A percentile compares a stretch with the other conserved stretches of the same genome.
Evolutionary conservation across 2,329 filamentous ascomycete species (phyloP).

Genomic region (Daldinia sp.): DNA sequence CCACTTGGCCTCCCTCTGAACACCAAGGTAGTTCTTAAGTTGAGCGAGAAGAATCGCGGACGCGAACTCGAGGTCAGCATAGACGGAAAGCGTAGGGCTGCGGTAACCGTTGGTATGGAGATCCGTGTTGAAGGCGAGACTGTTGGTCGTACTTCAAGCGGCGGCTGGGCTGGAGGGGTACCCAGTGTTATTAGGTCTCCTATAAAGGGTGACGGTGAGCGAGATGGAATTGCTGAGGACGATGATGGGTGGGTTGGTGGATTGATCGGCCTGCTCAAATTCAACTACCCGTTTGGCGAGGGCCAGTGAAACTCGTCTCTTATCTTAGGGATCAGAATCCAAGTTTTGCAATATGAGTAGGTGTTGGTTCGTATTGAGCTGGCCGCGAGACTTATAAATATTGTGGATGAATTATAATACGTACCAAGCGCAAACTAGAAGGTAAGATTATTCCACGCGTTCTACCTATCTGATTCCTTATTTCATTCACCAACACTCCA

Average conservation of each 20-base stretch:
- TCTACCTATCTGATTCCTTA: neutral
- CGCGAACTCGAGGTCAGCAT: slow-evolving; percentile 83
- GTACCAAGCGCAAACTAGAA: neutral
- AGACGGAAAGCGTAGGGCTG: slow-evolving; percentile 77
- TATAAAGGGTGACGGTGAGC: slow-evolving; percentile 56
- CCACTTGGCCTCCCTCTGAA: slow-evolving; percentile 90
- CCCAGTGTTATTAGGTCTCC: slow-evolving; percentile 84
- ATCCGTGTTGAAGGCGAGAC: slow-evolving; percentile 90
- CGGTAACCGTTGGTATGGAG: slow-evolving; percentile 81
- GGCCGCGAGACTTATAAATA: neutral
- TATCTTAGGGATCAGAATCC: neutral
- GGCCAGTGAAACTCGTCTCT: slow-evolving; percentile 25
- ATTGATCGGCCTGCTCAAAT: slow-evolving; percentile 92
- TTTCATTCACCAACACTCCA: neutral
- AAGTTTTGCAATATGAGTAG: neutral
- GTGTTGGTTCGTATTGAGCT: neutral
- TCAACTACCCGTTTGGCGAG: slow-evolving; percentile 92
- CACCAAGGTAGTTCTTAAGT: slow-evolving; percentile 82
- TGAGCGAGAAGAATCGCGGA: slow-evolving; percentile 84
- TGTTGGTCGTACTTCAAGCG: slow-evolving; percentile 64
- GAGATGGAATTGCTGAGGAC: slow-evolving; percentile 62
- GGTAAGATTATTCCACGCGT: neutral
- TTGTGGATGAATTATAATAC: neutral
- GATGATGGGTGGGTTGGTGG: slow-evolving; percentile 98
- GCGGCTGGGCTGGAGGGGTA: slow-evolving; percentile 71